Conservation (phyloP, 768 basidiomycete species). For the Imleria badia region DNA sequence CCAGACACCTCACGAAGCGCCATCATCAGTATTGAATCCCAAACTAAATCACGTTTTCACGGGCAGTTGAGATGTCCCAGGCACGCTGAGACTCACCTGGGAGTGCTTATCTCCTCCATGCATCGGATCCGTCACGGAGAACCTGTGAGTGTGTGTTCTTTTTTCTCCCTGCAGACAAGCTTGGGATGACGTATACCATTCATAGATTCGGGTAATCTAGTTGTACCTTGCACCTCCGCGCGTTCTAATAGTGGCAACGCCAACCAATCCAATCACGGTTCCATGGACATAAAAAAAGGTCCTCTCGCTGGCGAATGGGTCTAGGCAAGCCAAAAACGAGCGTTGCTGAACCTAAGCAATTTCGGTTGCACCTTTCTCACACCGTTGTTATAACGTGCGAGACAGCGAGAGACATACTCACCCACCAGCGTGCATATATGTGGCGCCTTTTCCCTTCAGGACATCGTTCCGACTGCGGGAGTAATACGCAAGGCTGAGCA, state of each 20-base stretch:
- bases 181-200: neutral
- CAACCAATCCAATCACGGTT: neutral
- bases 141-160: neutral
- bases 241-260: neutral
- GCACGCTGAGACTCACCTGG: constrained; percentile 1
- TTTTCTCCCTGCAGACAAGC: neutral
- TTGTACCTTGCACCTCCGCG: neutral
- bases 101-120: constrained; percentile 7
- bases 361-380: constrained; percentile 10
- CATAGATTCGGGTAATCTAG: neutral
- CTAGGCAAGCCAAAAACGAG: neutral
- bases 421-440: neutral
- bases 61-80: neutral
- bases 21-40: neutral
- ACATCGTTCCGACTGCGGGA: neutral
- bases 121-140: constrained; percentile 10
- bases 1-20: constrained; percentile 15
- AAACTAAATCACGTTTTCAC: constrained; percentile 10
- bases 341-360: neutral
- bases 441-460: neutral
- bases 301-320: neutral
- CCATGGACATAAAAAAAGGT: neutral
- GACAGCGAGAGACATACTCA: neutral
- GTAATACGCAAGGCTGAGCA: neutral
- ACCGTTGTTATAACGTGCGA: constrained; percentile 1